phyloP scores from a whole-genome alignment of 2,329 filamentous ascomycete genomes.

The Trichoderma pleuroti region DNA sequence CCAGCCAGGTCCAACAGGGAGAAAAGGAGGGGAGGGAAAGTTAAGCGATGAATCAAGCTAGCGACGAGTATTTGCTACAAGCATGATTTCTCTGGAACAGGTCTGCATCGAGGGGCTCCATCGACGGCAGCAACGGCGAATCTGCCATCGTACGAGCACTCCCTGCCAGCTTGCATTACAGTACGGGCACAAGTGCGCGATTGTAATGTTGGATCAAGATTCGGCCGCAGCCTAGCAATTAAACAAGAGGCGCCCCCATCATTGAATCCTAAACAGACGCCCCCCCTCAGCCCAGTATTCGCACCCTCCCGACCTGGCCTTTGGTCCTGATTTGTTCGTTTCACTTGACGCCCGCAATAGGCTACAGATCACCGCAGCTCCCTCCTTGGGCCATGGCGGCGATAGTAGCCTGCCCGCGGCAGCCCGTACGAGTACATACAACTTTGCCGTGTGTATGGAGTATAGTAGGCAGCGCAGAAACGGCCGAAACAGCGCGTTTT shows the following conservation, averaged over 20 bases:
- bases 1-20: not conserved
- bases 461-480: not conserved
- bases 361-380: not conserved
- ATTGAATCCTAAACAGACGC: not conserved
- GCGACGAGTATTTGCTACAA: not conserved
- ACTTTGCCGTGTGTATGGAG: not conserved
- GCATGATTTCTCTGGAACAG: not conserved
- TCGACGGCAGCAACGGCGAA: not conserved
- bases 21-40: not conserved
- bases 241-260: not conserved
- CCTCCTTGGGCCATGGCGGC: not conserved
- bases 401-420: not conserved
- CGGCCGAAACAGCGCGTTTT: not conserved
- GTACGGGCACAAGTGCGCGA: not conserved
- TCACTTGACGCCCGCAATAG: constrained; percentile 13
- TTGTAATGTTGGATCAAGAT: constrained; percentile 5
- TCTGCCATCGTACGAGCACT: not conserved
- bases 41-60: not conserved
- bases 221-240: not conserved
- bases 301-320: not conserved
- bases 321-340: constrained; percentile 1
- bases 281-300: not conserved
- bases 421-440: not conserved
- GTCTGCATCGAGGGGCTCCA: not conserved
- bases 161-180: not conserved